Evolutionary conservation across 176 grass and related monocot genomes (phyloP), one percentile per base, ranked within the genome.

Genomic region (Aegilops tauschii): DNA sequence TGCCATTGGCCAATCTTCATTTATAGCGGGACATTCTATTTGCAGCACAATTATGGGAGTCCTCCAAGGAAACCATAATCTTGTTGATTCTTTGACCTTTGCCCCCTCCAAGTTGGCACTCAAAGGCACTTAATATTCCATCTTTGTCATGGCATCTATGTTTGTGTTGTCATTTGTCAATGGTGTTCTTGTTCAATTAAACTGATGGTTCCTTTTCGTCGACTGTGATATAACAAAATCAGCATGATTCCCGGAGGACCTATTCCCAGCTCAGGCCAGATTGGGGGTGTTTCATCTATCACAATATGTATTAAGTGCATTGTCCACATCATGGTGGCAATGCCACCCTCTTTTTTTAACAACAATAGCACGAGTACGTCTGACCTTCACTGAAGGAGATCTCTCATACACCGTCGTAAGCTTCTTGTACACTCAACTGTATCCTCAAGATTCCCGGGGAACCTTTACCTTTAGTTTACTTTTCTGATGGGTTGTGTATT

Each of bases 1-100:
- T 87, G 80, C 73, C 44, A 79, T 87, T 87, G 84, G 84, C 71
- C 84, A 87, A 90, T 87, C 73, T 83, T 86, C 86, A 90, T 86
- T 86, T 90, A 90, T 90, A 90, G 84, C 18, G 64, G 84, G 72
- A 83, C 84, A 79, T 79, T 83, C 31, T 65, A 18, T 86, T 54
- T 87, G 74, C 73, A 66, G 54, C 31, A 87, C 58, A 35, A 42
- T 87, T 56, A 73, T 87, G 67, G 30, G 42, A 87, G 65, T 87
- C 73, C 79, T 83, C 52, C 73, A 90, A 72, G 80, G 88, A 86
- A 86, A 87, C 84, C 73, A 90, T 83, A 86, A 83, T 82, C 78
- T 70, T 23, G 37, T 86, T 86, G 73, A 69, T 90, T 83, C 79
- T 86, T 90, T 90, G 73, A 83, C 79, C 78, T 90, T 73, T 86